Percentiles rank a stretch among this genome's conserved stretches.
Evolutionary conservation across 2,329 filamentous ascomycete species (phyloP).

Genomic region (Diaporthe sp.): DNA sequence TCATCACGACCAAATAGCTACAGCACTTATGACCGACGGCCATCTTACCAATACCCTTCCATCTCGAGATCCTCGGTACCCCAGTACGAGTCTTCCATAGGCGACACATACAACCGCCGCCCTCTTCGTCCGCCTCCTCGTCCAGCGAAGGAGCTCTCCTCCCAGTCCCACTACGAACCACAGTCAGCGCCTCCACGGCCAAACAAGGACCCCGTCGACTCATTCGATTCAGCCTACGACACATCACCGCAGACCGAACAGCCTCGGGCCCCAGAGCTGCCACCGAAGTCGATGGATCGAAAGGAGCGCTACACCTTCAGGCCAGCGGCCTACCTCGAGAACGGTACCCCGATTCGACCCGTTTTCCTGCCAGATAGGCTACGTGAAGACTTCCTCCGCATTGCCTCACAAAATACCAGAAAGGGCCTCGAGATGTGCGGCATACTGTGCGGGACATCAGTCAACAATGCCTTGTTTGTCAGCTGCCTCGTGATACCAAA

Average conservation of each 20-base stretch:
- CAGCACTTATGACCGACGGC: slow-evolving; percentile 29
- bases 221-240: slow-evolving; percentile 13
- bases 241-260: slow-evolving; percentile 24
- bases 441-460: slow-evolving; percentile 89
- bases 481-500: slow-evolving; percentile 90
- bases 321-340: slow-evolving; percentile 90
- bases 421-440: slow-evolving; percentile 94
- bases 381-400: slow-evolving; percentile 78
- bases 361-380: slow-evolving; percentile 87
- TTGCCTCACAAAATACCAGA: slow-evolving; percentile 82
- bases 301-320: slow-evolving; percentile 81
- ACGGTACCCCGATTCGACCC: slow-evolving; percentile 86
- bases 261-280: slow-evolving; percentile 40
- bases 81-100: slow-evolving; percentile 53
- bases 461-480: slow-evolving; percentile 95
- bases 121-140: slow-evolving; percentile 43
- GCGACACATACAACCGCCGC: slow-evolving; percentile 19
- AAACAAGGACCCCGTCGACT: slow-evolving; percentile 51
- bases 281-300: slow-evolving; percentile 54
- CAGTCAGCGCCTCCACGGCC: slow-evolving; percentile 50
- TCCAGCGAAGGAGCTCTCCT: slow-evolving; percentile 46
- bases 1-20: slow-evolving; percentile 18
- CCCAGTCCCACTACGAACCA: slow-evolving; percentile 45
- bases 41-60: slow-evolving; percentile 68
- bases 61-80: slow-evolving; percentile 66